Evolutionary conservation across 768 basidiomycete species (phyloP).

Genomic region (Xerocomellus dryophilus): DNA sequence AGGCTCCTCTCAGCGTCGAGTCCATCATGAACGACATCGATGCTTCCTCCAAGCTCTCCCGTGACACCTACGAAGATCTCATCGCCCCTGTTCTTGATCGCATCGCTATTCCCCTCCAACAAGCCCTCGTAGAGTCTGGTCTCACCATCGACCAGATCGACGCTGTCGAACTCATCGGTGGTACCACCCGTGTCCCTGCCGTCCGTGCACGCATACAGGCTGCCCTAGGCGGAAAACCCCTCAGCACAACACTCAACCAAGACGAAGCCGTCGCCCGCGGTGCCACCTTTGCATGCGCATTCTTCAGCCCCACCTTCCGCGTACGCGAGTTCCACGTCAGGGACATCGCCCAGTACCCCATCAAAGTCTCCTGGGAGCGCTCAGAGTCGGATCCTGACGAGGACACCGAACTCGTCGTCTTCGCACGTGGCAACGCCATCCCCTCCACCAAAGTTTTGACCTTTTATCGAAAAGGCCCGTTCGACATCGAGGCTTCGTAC

Average conservation of each 20-base stretch:
- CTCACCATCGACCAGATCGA: slow-evolving; percentile 83
- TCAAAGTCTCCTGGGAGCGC: slow-evolving; percentile 87
- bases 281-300: slow-evolving; percentile 94
- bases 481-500: slow-evolving; percentile 86
- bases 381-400: slow-evolving; percentile 76
- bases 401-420: slow-evolving; percentile 88
- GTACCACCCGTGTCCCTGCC: slow-evolving; percentile 88
- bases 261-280: slow-evolving; percentile 97
- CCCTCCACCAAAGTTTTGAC: slow-evolving; percentile 96
- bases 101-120: slow-evolving; percentile 70
- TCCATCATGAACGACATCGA: slow-evolving; percentile 96
- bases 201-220: slow-evolving; percentile 84
- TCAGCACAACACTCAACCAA: slow-evolving; percentile 93
- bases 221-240: slow-evolving; percentile 77
- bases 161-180: slow-evolving; percentile 90
- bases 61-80: slow-evolving; percentile 81
- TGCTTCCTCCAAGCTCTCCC: slow-evolving; percentile 77
- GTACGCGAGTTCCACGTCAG: slow-evolving; percentile 91
- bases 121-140: slow-evolving; percentile 77
- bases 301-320: slow-evolving; percentile 96
- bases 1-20: slow-evolving; percentile 89
- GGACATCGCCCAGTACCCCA: slow-evolving; percentile 83
- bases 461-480: slow-evolving; percentile 86
- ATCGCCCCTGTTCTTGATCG: slow-evolving; percentile 72
- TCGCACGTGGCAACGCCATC: slow-evolving; percentile 78